Base-by-base conservation (phyloP, 164 flowering plant genomes). In the Nelumbo lutea region DNA sequence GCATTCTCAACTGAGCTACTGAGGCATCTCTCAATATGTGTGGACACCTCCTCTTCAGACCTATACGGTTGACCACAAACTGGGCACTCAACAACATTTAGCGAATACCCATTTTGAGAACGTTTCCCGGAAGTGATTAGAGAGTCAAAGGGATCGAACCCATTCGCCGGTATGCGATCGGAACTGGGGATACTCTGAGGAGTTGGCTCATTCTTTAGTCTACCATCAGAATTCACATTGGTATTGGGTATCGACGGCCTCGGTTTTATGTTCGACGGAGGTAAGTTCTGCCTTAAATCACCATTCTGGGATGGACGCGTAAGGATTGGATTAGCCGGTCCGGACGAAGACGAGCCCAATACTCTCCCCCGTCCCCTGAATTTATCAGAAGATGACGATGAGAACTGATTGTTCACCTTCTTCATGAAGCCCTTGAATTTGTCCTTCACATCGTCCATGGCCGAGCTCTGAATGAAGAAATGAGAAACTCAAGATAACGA, bases 291-390 rank as follows among this genome's bases (percentile, higher is more conserved):
- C 9, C 68, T 76, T 4, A 77, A 44, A 15, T 62, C 62, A 42
- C 51, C 67, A 14, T 51, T 48, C 47, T 59, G 73, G 7, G 76
- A 56, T 6, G 76, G 75, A 5, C 73, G 81, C 56, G 70, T 3
- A 44, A 8, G 72, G 40, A 48, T 69, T 1, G 81, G 72, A 65
- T 76, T 80, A 61, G 79, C 44, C 3, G 87, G 72, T 53, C 70
- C 82, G 0, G 88, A 79, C 0, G 95, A 82, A 42, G 86, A 78
- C 11, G 82, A 77, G 4, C 98, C 98, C 76, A 93, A 77, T 39
- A 89, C 95, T 72, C 96, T 77, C 10, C 95, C 96, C 68, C 85
- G 96, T 75, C 98, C 97, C 72, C 86, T 88, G 81, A 94, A 94
- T 81, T 87, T 91, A 51, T 89, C 90, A 9, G 95, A 86, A 42